phyloP scores from a whole-genome alignment of 1,284 basidiomycete genomes.

The Ceratobasidium sp. region DNA sequence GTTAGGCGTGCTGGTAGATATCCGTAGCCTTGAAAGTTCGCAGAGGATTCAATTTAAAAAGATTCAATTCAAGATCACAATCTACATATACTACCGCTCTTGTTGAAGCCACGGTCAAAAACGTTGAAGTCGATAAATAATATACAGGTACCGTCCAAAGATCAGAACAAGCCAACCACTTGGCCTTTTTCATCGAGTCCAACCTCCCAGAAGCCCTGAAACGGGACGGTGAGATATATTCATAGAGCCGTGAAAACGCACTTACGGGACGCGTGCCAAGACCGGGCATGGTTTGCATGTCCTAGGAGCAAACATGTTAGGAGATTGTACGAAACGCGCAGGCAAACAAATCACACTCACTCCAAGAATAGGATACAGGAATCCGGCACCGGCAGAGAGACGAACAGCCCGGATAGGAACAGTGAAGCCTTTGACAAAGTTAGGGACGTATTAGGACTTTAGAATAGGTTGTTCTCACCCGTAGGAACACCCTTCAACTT shows the following conservation, averaged over 20 bases:
- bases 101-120: background rate
- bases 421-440: slow-evolving; percentile 76
- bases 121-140: slow-evolving; percentile 42
- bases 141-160: background rate
- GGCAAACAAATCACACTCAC: slow-evolving; percentile 36
- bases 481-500: slow-evolving; percentile 90
- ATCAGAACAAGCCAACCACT: slow-evolving; percentile 81
- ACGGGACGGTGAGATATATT: slow-evolving; percentile 9
- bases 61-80: background rate
- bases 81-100: background rate
- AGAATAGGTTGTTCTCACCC: slow-evolving; percentile 56
- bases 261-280: slow-evolving; percentile 91
- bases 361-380: slow-evolving; percentile 94
- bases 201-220: slow-evolving; percentile 86
- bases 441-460: slow-evolving; percentile 6
- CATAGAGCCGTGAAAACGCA: slow-evolving; percentile 21
- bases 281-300: slow-evolving; percentile 99
- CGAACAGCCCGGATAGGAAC: slow-evolving; percentile 93
- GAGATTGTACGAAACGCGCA: background rate
- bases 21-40: too few species aligned
- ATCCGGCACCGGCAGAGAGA: slow-evolving; percentile 93
- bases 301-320: slow-evolving; percentile 53
- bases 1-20: too few species aligned
- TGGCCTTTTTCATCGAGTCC: slow-evolving; percentile 81
- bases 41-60: background rate